Evolutionary conservation across 208 protist genomes (phyloP).

Genomic region (Crithidia bombi): DNA sequence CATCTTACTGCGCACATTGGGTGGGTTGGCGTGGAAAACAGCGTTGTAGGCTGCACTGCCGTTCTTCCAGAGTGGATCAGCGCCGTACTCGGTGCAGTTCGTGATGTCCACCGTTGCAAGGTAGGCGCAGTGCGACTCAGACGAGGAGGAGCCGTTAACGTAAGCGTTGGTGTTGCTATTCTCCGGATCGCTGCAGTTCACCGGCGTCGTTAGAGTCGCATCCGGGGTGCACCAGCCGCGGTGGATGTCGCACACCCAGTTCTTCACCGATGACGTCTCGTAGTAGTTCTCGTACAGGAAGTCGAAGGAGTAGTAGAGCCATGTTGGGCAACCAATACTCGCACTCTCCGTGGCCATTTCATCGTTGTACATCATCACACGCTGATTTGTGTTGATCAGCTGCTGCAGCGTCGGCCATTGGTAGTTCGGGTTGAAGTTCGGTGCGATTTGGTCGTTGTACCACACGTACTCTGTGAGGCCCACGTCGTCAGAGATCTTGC

Average conservation of each 20-base stretch:
- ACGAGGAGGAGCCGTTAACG: background rate
- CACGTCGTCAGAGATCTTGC: conserved; percentile 29
- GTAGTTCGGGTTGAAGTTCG: conserved; percentile 40
- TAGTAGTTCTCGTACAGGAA: conserved; percentile 50
- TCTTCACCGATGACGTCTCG: conserved; percentile 14
- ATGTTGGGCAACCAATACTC: conserved; percentile 20
- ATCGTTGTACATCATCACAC: conserved; percentile 44
- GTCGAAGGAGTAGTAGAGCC: conserved; percentile 46
- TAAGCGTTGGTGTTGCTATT: background rate
- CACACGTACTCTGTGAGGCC: conserved; percentile 38
- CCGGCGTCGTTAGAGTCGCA: too few species aligned
- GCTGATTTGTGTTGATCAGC: conserved; percentile 34
- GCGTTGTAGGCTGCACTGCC: conserved; percentile 43
- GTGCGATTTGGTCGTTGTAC: conserved; percentile 34
- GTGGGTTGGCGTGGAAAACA: conserved; percentile 24
- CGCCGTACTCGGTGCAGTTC: conserved; percentile 35
- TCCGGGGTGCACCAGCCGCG: conserved; percentile 39
- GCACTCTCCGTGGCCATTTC: background rate
- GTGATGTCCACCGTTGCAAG: conserved; percentile 25
- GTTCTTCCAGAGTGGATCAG: conserved; percentile 20
- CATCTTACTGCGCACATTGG: conserved; percentile 35
- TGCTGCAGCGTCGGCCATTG: conserved; percentile 40
- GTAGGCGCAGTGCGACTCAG: background rate
- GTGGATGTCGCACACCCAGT: conserved; percentile 37
- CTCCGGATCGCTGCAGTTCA: conserved; percentile 4